Base-by-base conservation (phyloP, 768 basidiomycete species). In the Xerocomus brunneocitrinus region DNA sequence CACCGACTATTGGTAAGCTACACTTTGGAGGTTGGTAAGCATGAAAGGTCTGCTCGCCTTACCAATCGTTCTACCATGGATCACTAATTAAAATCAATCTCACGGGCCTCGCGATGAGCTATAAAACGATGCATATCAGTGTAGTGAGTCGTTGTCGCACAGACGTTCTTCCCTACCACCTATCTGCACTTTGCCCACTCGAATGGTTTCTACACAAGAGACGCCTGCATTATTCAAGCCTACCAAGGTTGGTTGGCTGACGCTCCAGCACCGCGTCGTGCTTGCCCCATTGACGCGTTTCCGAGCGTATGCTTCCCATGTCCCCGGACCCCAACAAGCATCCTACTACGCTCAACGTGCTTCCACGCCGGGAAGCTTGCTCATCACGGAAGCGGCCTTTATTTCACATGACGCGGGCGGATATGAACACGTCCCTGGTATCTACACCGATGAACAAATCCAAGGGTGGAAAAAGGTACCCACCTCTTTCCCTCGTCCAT, bases 351-450 rank as follows among this genome's bases (percentile, higher is more conserved):
- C 64, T 5, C 81, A 82, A 59, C 76, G 82, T 4, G 72, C 67
- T 6, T 67, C 68, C 39, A 60, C 66, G 0, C 74, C 77, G 0
- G 83, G 83, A 0, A 83, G 22, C 41, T 34, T 50, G 9, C 63
- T 81, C 39, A 74, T 87, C 53, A 68, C 79, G 2, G 83, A 86
- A 65, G 83, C 74, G 0, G 81, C 81, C 5, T 72, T 76, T 50
- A 77, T 86, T 48, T 73, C 77, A 0, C 63, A 67, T 1, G 59
- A 74, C 25, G 81, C 81, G 0, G 80, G 76, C 1, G 82, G 81
- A 0, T 72, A 68, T 46, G 47, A 57, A 3, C 65, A 79, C 49
- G 74, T 77, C 24, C 30, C 54, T 19, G 54, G 43, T 13, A 41
- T 56, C 40, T 56, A 53, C 28, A 56, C 51, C 16, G 64, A 76